Conservation (phyloP, 2,329 filamentous ascomycete species). For the Trichoderma sp. region DNA sequence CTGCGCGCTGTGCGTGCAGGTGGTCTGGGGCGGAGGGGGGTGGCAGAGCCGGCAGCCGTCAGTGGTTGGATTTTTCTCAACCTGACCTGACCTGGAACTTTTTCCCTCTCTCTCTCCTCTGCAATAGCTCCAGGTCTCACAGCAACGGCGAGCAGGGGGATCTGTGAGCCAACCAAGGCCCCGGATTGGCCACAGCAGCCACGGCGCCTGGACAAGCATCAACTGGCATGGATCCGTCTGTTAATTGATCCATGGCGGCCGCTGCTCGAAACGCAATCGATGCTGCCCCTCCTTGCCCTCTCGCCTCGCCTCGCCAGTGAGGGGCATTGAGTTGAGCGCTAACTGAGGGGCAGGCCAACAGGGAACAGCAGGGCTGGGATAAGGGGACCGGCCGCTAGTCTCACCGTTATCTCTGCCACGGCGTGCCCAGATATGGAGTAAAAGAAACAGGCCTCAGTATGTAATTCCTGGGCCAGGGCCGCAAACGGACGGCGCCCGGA, state of each 20-base stretch:
- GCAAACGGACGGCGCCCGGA: conserved; percentile 22
- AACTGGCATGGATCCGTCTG: neutral
- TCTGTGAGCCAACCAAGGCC: conserved; percentile 10
- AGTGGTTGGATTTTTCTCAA: conserved; percentile 14
- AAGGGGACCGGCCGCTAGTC: conserved; percentile 25
- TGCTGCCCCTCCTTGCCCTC: conserved; percentile 12
- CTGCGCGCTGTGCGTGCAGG: neutral
- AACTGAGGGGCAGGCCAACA: conserved; percentile 9
- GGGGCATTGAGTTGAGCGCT: conserved; percentile 11
- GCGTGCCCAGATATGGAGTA: neutral
- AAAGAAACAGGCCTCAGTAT: conserved; percentile 23
- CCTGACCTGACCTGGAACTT: neutral
- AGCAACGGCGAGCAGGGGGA: conserved; percentile 2
- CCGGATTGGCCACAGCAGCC: conserved; percentile 3
- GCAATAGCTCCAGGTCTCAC: conserved; percentile 8
- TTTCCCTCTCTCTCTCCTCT: neutral
- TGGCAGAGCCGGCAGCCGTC: conserved; percentile 13
- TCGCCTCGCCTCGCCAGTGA: neutral
- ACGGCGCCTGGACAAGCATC: neutral
- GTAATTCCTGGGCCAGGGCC: conserved; percentile 11
- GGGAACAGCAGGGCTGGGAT: neutral
- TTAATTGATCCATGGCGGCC: neutral
- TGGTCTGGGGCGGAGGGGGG: conserved; percentile 10
- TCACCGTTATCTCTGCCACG: conserved; percentile 24
- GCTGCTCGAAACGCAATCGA: conserved; percentile 1